These are phyloP conservation scores for Amanita brunnescens DNA, from an alignment of 768 basidiomycete species.

Conservation along the genomic window DNA sequence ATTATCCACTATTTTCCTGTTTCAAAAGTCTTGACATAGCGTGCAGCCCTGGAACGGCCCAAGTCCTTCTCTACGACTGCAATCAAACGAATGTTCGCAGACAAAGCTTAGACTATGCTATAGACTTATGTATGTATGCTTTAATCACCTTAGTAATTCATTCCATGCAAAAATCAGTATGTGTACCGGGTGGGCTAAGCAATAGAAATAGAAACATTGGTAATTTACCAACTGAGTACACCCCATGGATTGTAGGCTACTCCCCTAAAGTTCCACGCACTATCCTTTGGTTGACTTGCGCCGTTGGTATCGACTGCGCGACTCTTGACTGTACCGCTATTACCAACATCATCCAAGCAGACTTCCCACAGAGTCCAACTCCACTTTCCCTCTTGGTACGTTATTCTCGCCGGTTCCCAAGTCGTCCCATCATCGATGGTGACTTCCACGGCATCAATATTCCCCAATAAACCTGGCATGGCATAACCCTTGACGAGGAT, in stretches of 20 bases:
- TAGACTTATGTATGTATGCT: background rate
- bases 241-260: constrained; percentile 52
- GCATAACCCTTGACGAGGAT: constrained; percentile 51
- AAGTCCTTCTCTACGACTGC: constrained; percentile 84
- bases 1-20: background rate
- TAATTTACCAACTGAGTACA: constrained; percentile 23
- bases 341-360: constrained; percentile 26
- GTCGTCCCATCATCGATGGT: constrained; percentile 41
- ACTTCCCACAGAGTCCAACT: constrained; percentile 71
- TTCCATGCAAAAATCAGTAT: no score
- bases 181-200: no score
- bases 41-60: constrained; percentile 73
- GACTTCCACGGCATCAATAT: constrained; percentile 41
- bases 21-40: background rate
- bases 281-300: constrained; percentile 38
- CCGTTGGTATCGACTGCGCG: constrained; percentile 46
- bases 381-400: constrained; percentile 57
- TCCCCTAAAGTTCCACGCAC: constrained; percentile 59
- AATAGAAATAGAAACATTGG: no score
- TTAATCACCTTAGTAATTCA: background rate
- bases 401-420: constrained; percentile 44
- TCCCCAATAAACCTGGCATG: constrained; percentile 34
- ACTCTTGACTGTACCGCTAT: constrained; percentile 32
- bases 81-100: constrained; percentile 71
- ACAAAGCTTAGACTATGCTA: constrained; percentile 28